Percentiles rank a stretch among this genome's conserved stretches.
These are phyloP conservation scores for Colletotrichum truncatum DNA, from an alignment of 2,329 filamentous ascomycete species.

Conservation along the genomic window DNA sequence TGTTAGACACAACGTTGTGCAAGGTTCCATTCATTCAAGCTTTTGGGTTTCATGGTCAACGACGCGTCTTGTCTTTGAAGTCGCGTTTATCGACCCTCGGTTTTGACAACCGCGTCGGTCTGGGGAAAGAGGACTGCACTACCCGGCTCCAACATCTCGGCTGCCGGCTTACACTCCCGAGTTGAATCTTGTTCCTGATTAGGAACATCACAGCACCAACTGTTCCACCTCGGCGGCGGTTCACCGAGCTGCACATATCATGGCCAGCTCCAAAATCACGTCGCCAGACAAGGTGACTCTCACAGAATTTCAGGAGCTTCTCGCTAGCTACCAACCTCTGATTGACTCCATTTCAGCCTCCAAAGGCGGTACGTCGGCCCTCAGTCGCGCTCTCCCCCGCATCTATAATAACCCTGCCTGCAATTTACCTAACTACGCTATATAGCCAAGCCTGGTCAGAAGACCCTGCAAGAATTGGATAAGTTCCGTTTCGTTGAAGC, in stretches of 20 bases:
- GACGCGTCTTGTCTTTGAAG: neutral
- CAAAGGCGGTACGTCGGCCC: constrained; percentile 51
- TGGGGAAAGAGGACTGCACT: neutral
- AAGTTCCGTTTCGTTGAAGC: constrained; percentile 66
- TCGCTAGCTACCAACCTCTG: constrained; percentile 50
- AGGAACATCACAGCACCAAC: neutral
- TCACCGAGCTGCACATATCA: neutral
- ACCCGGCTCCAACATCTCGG: neutral
- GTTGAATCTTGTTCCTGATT: neutral
- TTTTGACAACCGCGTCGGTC: neutral
- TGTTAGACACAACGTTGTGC: neutral
- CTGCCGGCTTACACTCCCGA: neutral
- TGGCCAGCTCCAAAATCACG: constrained; percentile 2
- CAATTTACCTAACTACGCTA: constrained; percentile 4
- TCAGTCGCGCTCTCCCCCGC: constrained; percentile 1
- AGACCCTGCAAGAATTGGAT: constrained; percentile 67
- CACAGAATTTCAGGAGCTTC: constrained; percentile 44
- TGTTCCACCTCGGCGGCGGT: neutral
- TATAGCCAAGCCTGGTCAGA: constrained; percentile 58
- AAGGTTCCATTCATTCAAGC: neutral
- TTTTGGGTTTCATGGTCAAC: neutral
- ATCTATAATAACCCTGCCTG: constrained; percentile 19
- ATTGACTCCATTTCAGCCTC: constrained; percentile 53
- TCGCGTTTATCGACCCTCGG: neutral
- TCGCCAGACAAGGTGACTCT: constrained; percentile 37